Conservation (phyloP, 148 eudicot species). For the Vaccinium corymbosum region DNA sequence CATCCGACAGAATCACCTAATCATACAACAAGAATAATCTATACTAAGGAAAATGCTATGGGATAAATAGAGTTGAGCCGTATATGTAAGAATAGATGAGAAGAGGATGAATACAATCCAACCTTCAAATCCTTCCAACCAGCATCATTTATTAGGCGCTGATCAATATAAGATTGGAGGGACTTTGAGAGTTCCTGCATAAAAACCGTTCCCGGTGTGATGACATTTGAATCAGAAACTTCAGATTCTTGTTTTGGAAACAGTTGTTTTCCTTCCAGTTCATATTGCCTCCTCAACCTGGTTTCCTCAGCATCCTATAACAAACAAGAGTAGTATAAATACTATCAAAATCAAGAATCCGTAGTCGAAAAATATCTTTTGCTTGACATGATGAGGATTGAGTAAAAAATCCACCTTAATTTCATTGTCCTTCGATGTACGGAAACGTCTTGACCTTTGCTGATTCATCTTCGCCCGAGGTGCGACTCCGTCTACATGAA, state of each 20-base stretch:
- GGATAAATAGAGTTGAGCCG: background rate
- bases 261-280: constrained; percentile 30
- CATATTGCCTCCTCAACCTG: constrained; percentile 25
- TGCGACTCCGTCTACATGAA: constrained; percentile 20
- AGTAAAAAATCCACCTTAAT: constrained; percentile 25
- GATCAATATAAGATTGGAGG: constrained; percentile 27
- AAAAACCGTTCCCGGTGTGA: constrained; percentile 49
- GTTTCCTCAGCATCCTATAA: constrained; percentile 42
- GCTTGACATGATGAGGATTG: background rate
- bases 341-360: too few relatives aligned
- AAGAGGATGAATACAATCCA: background rate
- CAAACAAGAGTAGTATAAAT: background rate
- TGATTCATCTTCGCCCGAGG: constrained; percentile 24
- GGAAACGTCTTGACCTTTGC: constrained; percentile 18
- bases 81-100: background rate
- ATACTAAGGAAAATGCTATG: background rate
- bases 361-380: background rate
- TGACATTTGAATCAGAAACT: constrained; percentile 40
- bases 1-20: constrained; percentile 48
- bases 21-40: background rate
- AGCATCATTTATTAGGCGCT: constrained; percentile 21
- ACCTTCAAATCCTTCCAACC: constrained; percentile 48
- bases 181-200: constrained; percentile 38
- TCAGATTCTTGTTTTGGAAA: constrained; percentile 34
- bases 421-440: constrained; percentile 19